Evolutionary conservation across 805 yeast genomes (phyloP), one percentile per base, ranked within the genome.

Genomic region (Kazachstania psychrophila): DNA sequence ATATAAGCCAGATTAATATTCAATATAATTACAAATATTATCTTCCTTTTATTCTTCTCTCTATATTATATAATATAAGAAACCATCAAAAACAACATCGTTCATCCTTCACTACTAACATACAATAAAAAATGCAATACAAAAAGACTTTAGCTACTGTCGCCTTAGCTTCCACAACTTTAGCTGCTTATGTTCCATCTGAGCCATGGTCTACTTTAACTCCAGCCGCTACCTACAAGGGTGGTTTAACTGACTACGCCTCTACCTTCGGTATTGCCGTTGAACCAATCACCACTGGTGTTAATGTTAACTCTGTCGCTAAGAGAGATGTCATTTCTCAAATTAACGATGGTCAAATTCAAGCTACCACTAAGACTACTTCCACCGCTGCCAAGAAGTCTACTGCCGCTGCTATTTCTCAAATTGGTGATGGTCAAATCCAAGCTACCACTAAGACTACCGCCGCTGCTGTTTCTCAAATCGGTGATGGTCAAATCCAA

Each of bases 401-500:
- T 27, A 40, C 55, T 32, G 47, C 62, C 20, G 41, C 60, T 34
- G 31, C 53, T 40, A 53, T 65, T 29, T 55, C 58, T 25, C 28
- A 30, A 16, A 32, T 33, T 26, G 46, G 47, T 33, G 36, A 33
- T 13, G 36, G 68, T 33, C 36, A 33, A 28, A 14, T 33, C n/a
- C 36, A 33, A 47, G 28, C 57, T 58, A 41, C 49, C 23, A 33
- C 42, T 23, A 37, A 38, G 22, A 26, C 28, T 26, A 14, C 28
- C 11, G 61, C 64, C 19, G 61, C 53, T 23, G 71, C 63, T 39
- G 61, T 75, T 34, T 62, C 75, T 42, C 79, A 73, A 61, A 74
- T 75, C 38, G 69, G 69, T 47, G 81, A 75, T 48, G 80, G 80
- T 52, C 79, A 75, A 61, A 62, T 74, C 52, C 45, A 42, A 40